Percentiles rank a stretch among this genome's conserved stretches.
These are phyloP conservation scores for Penicillium pancosmium DNA, from an alignment of 495 filamentous ascomycete genomes.

Conservation along the genomic window DNA sequence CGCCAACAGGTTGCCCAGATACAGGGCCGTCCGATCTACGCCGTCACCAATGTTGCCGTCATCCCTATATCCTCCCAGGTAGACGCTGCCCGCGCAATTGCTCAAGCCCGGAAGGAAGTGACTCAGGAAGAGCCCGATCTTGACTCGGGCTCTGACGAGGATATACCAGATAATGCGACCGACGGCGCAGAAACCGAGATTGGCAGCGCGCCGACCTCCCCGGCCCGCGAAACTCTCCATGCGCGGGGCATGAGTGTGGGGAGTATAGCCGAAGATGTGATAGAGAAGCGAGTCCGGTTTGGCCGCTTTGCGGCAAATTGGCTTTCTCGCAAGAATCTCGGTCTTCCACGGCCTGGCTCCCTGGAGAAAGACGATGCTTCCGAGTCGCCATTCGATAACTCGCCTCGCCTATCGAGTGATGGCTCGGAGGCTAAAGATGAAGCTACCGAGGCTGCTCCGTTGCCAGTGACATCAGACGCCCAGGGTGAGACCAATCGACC, in stretches of 20 bases:
- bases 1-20: constrained; percentile 88
- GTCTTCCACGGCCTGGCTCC: constrained; percentile 41
- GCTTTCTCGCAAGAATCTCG: constrained; percentile 84
- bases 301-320: constrained; percentile 86
- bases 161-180: constrained; percentile 38
- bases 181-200: constrained; percentile 40
- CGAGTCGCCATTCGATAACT: constrained; percentile 28
- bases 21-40: constrained; percentile 78
- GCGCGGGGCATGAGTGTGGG: constrained; percentile 43
- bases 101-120: constrained; percentile 57
- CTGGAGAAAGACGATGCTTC: constrained; percentile 28
- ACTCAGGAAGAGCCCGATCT: constrained; percentile 29
- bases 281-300: constrained; percentile 74
- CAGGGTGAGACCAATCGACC: constrained; percentile 36
- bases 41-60: constrained; percentile 81
- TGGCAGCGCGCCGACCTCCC: constrained; percentile 35
- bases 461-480: constrained; percentile 34
- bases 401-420: constrained; percentile 17
- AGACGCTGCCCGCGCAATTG: constrained; percentile 73
- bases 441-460: constrained; percentile 1
- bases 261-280: constrained; percentile 80
- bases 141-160: constrained; percentile 41
- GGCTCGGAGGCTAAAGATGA: background rate
- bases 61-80: constrained; percentile 78
- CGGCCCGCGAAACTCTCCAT: constrained; percentile 27